Base-by-base conservation (phyloP, 345 rosid genomes). In the Iberis pinnata region DNA sequence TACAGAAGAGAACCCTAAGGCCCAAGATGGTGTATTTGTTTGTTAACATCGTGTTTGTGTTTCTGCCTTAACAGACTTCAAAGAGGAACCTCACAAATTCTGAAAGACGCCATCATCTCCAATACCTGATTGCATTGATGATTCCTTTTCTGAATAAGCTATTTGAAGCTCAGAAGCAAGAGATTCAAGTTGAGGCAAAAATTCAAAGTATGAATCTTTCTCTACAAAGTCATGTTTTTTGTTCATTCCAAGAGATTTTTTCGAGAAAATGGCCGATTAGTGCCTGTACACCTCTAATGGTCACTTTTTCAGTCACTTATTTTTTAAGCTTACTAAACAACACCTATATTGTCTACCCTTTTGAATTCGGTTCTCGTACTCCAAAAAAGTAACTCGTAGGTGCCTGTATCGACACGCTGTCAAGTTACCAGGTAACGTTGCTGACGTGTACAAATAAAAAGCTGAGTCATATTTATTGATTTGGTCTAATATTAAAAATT, bases 101-200 rank as follows among this genome's bases (percentile, higher is more conserved):
- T 49, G 27, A 49, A 49, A 49, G 26, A 32, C 55, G 26, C 26
- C 55, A 18, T 49, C 55, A 49, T 49, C 41, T 49, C 55, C 16
- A 49, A 9, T 49, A 49, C 55, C 20, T 49, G 12, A 49, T 49
- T 49, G 41, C 41, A 12, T 32, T 18, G 26, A 49, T 49, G 55
- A 10, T 17, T 49, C 40, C 41, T 6, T 43, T 63, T 61, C 36
- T 87, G 56, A 68, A 68, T 43, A 68, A 65, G 69, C 64, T 87
- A 26, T 61, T 43, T 24, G 60, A 67, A 56, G 73, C 76, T 55
- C 93, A 87, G 65, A 48, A 41, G 47, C 65, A 48, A 35, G 95
- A 81, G 67, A 62, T 57, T 39, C 39, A 60, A 45, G 44, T 75
- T 43, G 89, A 83, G 67, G 83, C 92, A 26, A 47, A 35, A 29